phyloP scores from a whole-genome alignment of 805 yeast species.

The Myxozyma lipomycoides region DNA sequence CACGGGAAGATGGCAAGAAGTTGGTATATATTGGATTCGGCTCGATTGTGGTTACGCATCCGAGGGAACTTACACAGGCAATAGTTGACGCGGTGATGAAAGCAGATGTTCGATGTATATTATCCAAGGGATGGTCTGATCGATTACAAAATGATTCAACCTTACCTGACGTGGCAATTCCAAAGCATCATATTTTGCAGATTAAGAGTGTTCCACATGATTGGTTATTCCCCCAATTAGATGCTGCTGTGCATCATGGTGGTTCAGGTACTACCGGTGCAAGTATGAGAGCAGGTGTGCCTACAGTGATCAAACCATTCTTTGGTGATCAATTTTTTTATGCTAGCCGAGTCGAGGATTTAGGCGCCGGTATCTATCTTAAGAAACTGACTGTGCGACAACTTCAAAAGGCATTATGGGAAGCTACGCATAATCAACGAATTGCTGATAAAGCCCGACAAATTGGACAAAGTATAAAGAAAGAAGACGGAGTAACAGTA shows the following conservation, averaged over 20 bases:
- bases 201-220: constrained; percentile 83
- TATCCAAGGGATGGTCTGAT: constrained; percentile 95
- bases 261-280: constrained; percentile 98
- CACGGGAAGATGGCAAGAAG: constrained; percentile 58
- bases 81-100: constrained; percentile 72
- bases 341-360: constrained; percentile 79
- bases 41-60: constrained; percentile 84
- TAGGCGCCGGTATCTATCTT: constrained; percentile 76
- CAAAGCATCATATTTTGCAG: constrained; percentile 58
- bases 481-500: constrained; percentile 74
- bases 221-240: constrained; percentile 85
- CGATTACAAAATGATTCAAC: constrained; percentile 39
- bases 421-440: constrained; percentile 61
- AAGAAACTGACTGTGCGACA: constrained; percentile 61
- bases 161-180: constrained; percentile 47
- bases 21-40: constrained; percentile 93
- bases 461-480: constrained; percentile 58
- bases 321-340: constrained; percentile 96
- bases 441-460: constrained; percentile 63
- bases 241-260: constrained; percentile 96
- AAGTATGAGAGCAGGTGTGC: constrained; percentile 75
- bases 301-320: constrained; percentile 88
- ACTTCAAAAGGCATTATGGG: constrained; percentile 63
- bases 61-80: constrained; percentile 70
- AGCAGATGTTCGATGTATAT: constrained; percentile 79